Conservation (phyloP, 371 early-diverging fungal genomes). For the Phascolomyces articulosus region DNA sequence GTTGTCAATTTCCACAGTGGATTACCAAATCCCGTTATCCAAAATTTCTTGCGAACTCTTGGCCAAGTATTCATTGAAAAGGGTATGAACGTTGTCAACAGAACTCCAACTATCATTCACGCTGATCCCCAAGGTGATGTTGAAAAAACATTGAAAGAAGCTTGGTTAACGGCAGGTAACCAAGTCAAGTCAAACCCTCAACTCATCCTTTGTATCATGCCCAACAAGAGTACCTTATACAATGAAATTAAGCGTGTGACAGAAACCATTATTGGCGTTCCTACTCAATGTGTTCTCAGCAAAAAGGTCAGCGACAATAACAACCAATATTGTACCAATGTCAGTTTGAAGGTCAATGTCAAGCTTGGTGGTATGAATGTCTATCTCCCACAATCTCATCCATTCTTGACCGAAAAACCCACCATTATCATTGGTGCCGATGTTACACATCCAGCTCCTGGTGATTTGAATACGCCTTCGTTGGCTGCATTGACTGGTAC, state of each 20-base stretch:
- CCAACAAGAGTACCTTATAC: neutral
- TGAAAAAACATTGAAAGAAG: constrained; percentile 66
- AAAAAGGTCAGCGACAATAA: neutral
- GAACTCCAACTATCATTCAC: constrained; percentile 72
- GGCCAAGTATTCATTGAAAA: constrained; percentile 51
- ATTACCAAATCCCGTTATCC: constrained; percentile 27
- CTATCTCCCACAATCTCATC: neutral
- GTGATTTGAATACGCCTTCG: constrained; percentile 36
- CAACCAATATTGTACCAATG: neutral
- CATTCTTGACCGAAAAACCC: neutral
- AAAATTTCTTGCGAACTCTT: constrained; percentile 58
- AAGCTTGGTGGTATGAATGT: constrained; percentile 1
- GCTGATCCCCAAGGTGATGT: constrained; percentile 72
- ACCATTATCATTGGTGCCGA: neutral
- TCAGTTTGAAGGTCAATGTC: neutral
- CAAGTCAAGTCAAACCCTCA: neutral
- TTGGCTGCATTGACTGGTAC: constrained; percentile 80
- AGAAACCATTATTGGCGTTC: neutral
- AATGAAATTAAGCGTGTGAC: neutral
- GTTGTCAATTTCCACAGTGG: constrained; percentile 63
- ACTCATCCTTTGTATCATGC: neutral
- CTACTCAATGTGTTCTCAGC: neutral
- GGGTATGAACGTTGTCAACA: constrained; percentile 62
- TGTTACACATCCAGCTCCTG: neutral
- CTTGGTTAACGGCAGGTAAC: constrained; percentile 49